Conservation (phyloP, 2,329 filamentous ascomycete species). For the Coccinonectria pachysandricola region DNA sequence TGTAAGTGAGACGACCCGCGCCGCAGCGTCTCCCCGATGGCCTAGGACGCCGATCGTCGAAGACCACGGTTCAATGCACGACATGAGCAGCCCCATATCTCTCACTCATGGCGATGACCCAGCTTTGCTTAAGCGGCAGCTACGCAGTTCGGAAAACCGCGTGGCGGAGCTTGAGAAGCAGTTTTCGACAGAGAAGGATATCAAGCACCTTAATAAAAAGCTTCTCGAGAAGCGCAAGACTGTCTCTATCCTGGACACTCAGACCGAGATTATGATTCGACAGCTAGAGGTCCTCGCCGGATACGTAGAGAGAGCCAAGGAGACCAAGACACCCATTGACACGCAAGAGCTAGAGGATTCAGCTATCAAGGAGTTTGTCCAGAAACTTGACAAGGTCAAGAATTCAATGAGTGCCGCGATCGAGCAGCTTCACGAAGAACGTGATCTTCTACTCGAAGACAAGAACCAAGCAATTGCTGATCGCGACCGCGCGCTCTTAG, state of each 20-base stretch:
- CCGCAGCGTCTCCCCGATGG: slow-evolving; percentile 57
- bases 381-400: slow-evolving; percentile 56
- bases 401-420: slow-evolving; percentile 46
- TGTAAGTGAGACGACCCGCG: slow-evolving; percentile 56
- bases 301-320: slow-evolving; percentile 78
- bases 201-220: slow-evolving; percentile 75
- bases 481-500: slow-evolving; percentile 85
- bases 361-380: slow-evolving; percentile 83
- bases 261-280: slow-evolving; percentile 89
- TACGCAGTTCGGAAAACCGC: slow-evolving; percentile 71
- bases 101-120: slow-evolving; percentile 56
- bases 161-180: slow-evolving; percentile 82
- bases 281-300: slow-evolving; percentile 84
- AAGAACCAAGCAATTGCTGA: slow-evolving; percentile 72
- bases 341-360: slow-evolving; percentile 75
- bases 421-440: slow-evolving; percentile 55
- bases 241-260: slow-evolving; percentile 85
- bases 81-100: slow-evolving; percentile 64
- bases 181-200: slow-evolving; percentile 53
- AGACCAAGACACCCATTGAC: slow-evolving; percentile 70
- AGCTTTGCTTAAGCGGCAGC: slow-evolving; percentile 58
- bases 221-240: slow-evolving; percentile 90
- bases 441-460: slow-evolving; percentile 76
- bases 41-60: slow-evolving; percentile 56
- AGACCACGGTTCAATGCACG: slow-evolving; percentile 40